These are phyloP conservation scores for Pleoardoris graminearum DNA, from an alignment of 2,329 filamentous ascomycete genomes.

Conservation along the genomic window DNA sequence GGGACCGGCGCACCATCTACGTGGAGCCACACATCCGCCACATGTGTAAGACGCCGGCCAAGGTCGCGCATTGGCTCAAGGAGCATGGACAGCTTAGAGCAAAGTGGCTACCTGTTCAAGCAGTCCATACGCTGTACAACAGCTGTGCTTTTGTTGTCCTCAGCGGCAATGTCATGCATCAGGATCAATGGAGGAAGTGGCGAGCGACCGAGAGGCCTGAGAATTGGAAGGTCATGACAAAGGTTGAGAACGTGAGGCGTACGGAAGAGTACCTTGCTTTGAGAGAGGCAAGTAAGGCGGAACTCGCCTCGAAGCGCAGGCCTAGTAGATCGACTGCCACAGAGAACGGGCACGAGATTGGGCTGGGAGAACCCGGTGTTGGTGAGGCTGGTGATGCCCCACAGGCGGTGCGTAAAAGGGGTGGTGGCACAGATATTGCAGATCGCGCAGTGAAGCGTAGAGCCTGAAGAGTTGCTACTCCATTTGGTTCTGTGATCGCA, in stretches of 20 bases:
- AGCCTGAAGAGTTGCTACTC: too few species aligned
- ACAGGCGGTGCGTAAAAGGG: too few species aligned
- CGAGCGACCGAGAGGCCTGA: slow-evolving; percentile 29
- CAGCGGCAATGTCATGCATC: slow-evolving; percentile 38
- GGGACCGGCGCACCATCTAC: slow-evolving; percentile 44
- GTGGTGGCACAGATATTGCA: too few species aligned
- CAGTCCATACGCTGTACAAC: slow-evolving; percentile 36
- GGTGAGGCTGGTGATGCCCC: too few species aligned
- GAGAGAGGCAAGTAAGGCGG: slow-evolving; percentile 26
- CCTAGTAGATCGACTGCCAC: not conserved
- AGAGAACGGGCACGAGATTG: not conserved
- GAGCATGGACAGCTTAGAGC: slow-evolving; percentile 31
- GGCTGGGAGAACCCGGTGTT: too few species aligned
- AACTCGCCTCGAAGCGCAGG: slow-evolving; percentile 24
- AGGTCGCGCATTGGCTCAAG: slow-evolving; percentile 36
- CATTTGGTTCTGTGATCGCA: too few species aligned
- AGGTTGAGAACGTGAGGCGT: slow-evolving; percentile 38
- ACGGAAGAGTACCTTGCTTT: slow-evolving; percentile 36
- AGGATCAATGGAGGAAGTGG: slow-evolving; percentile 38
- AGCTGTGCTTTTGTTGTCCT: slow-evolving; percentile 42
- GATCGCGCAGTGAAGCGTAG: too few species aligned
- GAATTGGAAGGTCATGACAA: slow-evolving; percentile 43
- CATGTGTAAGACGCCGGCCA: slow-evolving; percentile 36
- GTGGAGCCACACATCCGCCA: slow-evolving; percentile 41
- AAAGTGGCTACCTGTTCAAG: slow-evolving; percentile 43